Base-by-base conservation (phyloP, 495 filamentous ascomycete species). In the Xylaria telfairii region DNA sequence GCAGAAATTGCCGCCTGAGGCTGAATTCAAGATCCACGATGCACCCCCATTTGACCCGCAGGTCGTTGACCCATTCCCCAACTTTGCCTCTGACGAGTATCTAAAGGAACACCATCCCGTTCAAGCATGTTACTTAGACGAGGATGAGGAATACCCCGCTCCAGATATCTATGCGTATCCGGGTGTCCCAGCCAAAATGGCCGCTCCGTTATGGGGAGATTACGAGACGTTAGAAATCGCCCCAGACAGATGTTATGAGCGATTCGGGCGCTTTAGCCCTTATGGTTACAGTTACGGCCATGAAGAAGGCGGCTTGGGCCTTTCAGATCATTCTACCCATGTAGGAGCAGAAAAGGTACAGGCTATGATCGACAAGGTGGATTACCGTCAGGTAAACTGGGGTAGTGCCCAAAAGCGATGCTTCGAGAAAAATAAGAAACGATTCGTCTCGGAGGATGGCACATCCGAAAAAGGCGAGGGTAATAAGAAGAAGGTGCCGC, bases 251-350 rank as follows among this genome's bases (percentile, higher is more conserved):
- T 97, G 93, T 79, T 96, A 93, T 79, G 93, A 97, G 68, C 86
- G 93, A 0, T 95, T 91, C 80, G 93, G 93, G 32, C 87, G 92
- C 63, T 81, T 94, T 8, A 93, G 93, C 0, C 88, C 93, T 0
- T 97, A 97, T 73, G 93, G 93, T 0, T 85, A 90, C 63, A 94
- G 93, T n/a, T 96, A 96, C 72, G 87, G 84, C n/a, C 79, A 81
- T 7, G 85, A 86, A 68, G 87, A 87, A 78, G 93, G 93, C 7
- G 93, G 93, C n/a, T 87, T 87, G 37, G 93, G 93, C 1, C 73
- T 91, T 30, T 92, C 91, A 15, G 75, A 92, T 71, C 85, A 92
- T 67, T 92, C 90, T 28, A 89, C 92, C 56, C 85, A 85, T 24
- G 91, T 90, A 73, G 91, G 91, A 7, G 84, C 86, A 19, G 89